A percentile compares a stretch with the other conserved stretches of the same genome.
These are phyloP conservation scores for Pythium folliculosum DNA, from an alignment of 352 stramenopile genomes.

Conservation along the genomic window DNA sequence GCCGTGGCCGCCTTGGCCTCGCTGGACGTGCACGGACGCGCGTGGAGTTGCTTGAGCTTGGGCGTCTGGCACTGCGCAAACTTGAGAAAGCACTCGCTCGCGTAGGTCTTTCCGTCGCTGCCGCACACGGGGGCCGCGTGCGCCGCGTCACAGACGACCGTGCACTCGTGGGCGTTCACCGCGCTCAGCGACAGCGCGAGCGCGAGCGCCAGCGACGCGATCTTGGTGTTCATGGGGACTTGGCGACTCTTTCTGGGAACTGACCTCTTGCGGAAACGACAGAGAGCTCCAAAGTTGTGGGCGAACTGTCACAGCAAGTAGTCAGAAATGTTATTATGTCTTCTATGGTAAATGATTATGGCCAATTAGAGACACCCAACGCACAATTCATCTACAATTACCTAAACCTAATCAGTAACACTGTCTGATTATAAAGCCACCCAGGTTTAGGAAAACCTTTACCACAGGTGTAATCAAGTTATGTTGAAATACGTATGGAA, in stretches of 20 bases:
- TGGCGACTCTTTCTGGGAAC: background rate
- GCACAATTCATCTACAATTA: background rate
- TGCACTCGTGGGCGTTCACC: conserved; percentile 25
- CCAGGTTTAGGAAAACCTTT: no score
- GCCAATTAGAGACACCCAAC: conserved; percentile 8
- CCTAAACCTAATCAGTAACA: conserved; percentile 3
- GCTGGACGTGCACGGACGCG: conserved; percentile 3
- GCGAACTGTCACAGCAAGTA: conserved; percentile 1
- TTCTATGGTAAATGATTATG: background rate
- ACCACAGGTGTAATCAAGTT: no score
- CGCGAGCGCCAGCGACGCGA: conserved; percentile 13
- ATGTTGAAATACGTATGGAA: background rate
- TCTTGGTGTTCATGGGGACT: background rate
- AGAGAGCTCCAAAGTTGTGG: background rate
- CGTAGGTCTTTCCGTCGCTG: conserved; percentile 40
- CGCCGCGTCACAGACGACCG: conserved; percentile 26
- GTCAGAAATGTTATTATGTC: conserved; percentile 13
- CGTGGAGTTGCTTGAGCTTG: conserved; percentile 17
- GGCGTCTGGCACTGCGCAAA: conserved; percentile 26
- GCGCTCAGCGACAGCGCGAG: background rate
- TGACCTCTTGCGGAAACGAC: background rate
- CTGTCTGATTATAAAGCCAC: background rate
- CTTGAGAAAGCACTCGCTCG: conserved; percentile 29
- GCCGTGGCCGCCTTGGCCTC: background rate
- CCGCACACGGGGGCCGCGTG: conserved; percentile 33